phyloP scores from a whole-genome alignment of 2,329 filamentous ascomycete species.

The Cordyceps fumosorosea region DNA sequence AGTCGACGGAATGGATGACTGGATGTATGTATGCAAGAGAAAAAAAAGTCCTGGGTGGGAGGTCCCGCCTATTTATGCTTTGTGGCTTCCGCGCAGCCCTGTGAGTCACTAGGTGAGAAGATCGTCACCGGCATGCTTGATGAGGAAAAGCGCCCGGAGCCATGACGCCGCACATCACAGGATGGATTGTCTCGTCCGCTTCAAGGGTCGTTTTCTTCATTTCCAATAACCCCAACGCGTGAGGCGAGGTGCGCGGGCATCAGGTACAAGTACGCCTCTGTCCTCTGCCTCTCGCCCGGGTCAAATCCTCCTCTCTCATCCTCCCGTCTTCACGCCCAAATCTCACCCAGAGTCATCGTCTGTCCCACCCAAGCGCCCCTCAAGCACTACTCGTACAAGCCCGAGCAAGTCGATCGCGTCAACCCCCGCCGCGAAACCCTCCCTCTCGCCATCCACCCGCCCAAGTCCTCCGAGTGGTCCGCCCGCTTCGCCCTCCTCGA shows the following conservation, averaged over 20 bases:
- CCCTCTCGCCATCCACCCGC: constrained; percentile 12
- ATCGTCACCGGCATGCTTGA: constrained; percentile 9
- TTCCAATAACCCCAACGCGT: no score
- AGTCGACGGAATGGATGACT: not conserved
- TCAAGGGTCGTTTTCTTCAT: not conserved
- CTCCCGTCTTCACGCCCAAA: not conserved
- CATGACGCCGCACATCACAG: not conserved
- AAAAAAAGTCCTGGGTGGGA: not conserved
- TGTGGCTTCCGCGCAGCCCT: not conserved
- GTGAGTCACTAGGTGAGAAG: constrained; percentile 9
- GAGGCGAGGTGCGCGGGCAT: not conserved
- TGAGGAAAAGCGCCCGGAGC: not conserved
- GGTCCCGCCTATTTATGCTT: constrained; percentile 14
- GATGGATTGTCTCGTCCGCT: not conserved
- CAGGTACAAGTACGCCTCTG: not conserved
- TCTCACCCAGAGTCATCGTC: not conserved
- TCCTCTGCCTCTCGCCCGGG: no score
- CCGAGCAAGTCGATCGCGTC: constrained; percentile 11
- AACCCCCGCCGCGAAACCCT: constrained; percentile 2
- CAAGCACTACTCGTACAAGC: constrained; percentile 9
- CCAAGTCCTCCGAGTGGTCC: constrained; percentile 10
- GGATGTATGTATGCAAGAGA: not conserved
- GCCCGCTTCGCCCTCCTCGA: constrained; percentile 20
- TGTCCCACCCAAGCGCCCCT: constrained; percentile 1
- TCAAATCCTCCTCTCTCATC: not conserved